These are phyloP conservation scores for Marchantia polymorpha DNA, from an alignment of 225 moss, liverwort and hornwort genomes.

Conservation along the genomic window DNA sequence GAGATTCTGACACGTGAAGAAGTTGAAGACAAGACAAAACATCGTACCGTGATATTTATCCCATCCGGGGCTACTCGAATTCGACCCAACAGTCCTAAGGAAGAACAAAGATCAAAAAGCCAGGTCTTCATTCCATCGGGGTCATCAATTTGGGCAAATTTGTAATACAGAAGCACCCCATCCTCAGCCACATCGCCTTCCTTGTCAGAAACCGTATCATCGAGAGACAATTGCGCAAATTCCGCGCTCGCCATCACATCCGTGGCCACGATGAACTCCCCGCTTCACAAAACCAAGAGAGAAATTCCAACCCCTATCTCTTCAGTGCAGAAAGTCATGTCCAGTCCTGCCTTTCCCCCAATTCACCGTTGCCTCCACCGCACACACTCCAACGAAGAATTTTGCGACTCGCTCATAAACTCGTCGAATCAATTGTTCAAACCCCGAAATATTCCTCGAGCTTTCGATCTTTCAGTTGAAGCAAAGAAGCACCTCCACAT, in stretches of 20 bases:
- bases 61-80: constrained; percentile 78
- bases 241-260: background rate
- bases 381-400: background rate
- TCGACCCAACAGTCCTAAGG: constrained; percentile 63
- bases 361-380: background rate
- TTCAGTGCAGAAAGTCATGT: background rate
- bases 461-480: background rate
- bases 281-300: background rate
- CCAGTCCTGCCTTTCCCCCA: background rate
- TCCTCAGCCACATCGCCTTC: constrained; percentile 21
- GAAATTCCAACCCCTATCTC: background rate
- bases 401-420: background rate
- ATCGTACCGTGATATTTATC: constrained; percentile 73
- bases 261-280: background rate
- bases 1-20: background rate
- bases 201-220: background rate
- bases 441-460: background rate
- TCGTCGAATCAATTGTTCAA: background rate
- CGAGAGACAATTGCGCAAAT: background rate
- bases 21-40: background rate
- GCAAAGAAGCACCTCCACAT: background rate
- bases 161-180: constrained; percentile 93
- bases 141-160: constrained; percentile 57
- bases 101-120: constrained; percentile 51
- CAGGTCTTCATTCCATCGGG: constrained; percentile 45